Evolutionary conservation across 306 rosid species (phyloP).

Genomic region (Acacia acuminata): DNA sequence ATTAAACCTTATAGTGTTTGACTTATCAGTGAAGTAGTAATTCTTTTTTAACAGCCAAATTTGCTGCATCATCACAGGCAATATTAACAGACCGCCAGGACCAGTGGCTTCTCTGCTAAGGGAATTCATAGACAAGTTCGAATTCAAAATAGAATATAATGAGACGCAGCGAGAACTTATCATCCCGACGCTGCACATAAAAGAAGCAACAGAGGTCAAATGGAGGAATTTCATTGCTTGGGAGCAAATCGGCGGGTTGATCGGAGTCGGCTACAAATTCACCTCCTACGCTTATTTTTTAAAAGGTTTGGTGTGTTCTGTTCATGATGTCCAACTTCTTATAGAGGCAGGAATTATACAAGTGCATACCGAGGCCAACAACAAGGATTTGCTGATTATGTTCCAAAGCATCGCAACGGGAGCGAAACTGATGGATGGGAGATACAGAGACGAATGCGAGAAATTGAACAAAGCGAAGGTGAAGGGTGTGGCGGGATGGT

Average conservation of each 20-base stretch:
- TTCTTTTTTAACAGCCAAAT: too few species aligned
- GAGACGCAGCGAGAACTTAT: not conserved
- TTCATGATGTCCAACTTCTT: not conserved
- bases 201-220: too few species aligned
- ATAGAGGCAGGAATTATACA: not conserved
- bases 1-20: too few species aligned
- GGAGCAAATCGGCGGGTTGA: too few species aligned
- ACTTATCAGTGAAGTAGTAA: too few species aligned
- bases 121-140: not conserved
- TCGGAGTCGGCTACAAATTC: too few species aligned
- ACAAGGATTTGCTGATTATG: not conserved
- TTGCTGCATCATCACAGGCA: too few species aligned
- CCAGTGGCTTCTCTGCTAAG: not conserved
- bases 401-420: not conserved
- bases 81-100: not conserved
- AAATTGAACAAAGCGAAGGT: not conserved
- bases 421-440: not conserved
- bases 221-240: too few species aligned
- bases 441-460: not conserved
- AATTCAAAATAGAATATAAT: not conserved
- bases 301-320: slow-evolving; percentile 2
- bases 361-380: not conserved
- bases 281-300: slow-evolving; percentile 2
- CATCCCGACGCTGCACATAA: too few species aligned
- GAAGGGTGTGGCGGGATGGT: not conserved